Base-by-base conservation (phyloP, 75 land plant species). In the Larix kaempferi region DNA sequence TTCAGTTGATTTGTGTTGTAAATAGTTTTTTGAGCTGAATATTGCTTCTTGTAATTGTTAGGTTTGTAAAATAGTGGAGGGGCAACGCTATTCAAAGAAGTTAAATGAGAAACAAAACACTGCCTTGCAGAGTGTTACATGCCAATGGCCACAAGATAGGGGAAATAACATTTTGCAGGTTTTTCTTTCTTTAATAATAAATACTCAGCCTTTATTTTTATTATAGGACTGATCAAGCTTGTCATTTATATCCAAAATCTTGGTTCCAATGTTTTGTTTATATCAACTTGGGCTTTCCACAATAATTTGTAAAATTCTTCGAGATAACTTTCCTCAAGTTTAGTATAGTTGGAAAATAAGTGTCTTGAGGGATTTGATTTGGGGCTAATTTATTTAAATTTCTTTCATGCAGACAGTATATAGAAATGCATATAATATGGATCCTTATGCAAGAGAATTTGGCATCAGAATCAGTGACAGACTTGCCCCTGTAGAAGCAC, bases 41-140 rank as follows among this genome's bases (percentile, higher is more conserved):
- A 71, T 71, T 52, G 14, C 65, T 49, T 73, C 7, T 54, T 67
- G 6, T 66, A 29, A 14, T 3, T 54, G 66, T 3, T 55, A 93
- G 95, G 93, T 93, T 12, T 95, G 98, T 77, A 95, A 95, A 74
- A 93, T 95, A 81, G 98, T 95, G 3, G 98, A 93, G 75, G 98
- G 98, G 11, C 98, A 95, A 78, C 82, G 98, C 16, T 95, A 95
- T 77, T 93, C 98, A 0, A 95, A 95, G 74, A 81, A 92, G 71
- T 74, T 95, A 56, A 95, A 91, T 87, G 94, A 95, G 44, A 82
- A 83, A 41, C 98, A 95, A 60, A 93, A 91, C 35, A 93, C 92
- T 77, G 90, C 89, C 22, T 74, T 95, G 22, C 77, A 93, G 65
- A 93, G 81, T 74, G 96, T 93, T 5, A 95, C 98, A 5, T 95